Base-by-base conservation (phyloP, 2,329 filamentous ascomycete genomes). In the Pseudogymnoascus sp. region DNA sequence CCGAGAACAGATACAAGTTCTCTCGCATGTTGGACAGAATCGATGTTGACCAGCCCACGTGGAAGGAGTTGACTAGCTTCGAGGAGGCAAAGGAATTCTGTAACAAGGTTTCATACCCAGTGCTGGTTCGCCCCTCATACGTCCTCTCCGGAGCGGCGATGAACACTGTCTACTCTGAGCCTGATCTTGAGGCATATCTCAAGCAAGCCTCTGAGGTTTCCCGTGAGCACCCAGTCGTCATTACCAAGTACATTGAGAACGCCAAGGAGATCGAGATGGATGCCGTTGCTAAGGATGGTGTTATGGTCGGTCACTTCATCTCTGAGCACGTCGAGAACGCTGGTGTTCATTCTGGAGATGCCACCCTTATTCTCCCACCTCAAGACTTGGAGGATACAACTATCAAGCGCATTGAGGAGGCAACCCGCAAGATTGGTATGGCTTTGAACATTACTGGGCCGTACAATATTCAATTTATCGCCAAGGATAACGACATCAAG, bases 231-330 rank as follows among this genome's bases (percentile, higher is more conserved):
- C 94, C 94, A 0, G 94, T 99, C 9, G 94, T 99, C 64, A 97
- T 99, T 71, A 97, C 93, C 64, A 99, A 99, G 79, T 99, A 97
- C 77, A 97, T 99, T 67, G 94, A 99, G 79, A 94, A 96, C 68
- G 94, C 94, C 66, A 97, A 99, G 81, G 94, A 99, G 75, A 97
- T 99, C 66, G 94, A 99, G 76, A 97, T 99, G 94, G 94, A 99
- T 70, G 94, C 94, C 40, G 94, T 99, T 47, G 94, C 93, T 60
- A 88, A 87, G 69, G 88, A 95, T 68, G 94, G 94, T 71, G 87
- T 84, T 61, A 89, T 97, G 76, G 85, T 97, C 62, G 92, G 93
- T 10, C 94, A 97, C 74, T 97, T 97, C 76, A 90, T 99, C 72
- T 97, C 93, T 0, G 94, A 99, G 79, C 94, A 99, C 74, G 94